Conservation (phyloP, 768 basidiomycete genomes). For the Hirschioporus abietinus region DNA sequence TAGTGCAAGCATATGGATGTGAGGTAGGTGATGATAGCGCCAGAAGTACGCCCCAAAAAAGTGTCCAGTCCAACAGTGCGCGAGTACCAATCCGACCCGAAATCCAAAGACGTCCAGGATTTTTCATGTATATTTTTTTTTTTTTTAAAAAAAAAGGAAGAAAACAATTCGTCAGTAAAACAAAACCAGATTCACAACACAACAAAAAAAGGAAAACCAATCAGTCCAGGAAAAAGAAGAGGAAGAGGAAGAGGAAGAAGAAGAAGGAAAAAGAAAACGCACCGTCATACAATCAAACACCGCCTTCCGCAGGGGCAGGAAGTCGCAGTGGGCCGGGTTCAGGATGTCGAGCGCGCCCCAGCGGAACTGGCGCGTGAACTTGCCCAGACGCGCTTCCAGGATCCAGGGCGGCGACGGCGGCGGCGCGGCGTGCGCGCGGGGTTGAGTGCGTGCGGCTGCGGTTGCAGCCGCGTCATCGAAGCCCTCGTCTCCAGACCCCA, state of each 20-base stretch:
- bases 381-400: slow-evolving; percentile 48
- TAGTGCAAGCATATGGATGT: background rate
- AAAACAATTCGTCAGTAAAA: background rate
- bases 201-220: slow-evolving; percentile 15
- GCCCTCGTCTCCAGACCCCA: no score
- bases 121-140: no score
- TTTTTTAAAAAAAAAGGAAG: background rate
- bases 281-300: slow-evolving; percentile 91
- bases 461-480: no score
- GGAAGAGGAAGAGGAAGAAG: no score
- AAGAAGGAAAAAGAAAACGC: slow-evolving; percentile 22
- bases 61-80: no score
- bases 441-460: background rate
- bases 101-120: no score
- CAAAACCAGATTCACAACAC: no score
- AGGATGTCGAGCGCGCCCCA: slow-evolving; percentile 84
- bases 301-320: slow-evolving; percentile 66
- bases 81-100: no score
- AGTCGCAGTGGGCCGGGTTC: slow-evolving; percentile 77
- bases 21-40: background rate
- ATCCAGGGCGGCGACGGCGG: no score
- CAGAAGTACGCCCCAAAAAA: background rate
- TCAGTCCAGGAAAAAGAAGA: slow-evolving; percentile 11
- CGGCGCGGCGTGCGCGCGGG: slow-evolving; percentile 32
- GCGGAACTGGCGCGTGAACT: slow-evolving; percentile 67